Evolutionary conservation across 768 basidiomycete genomes (phyloP).

Genomic region (Tricholoma bakamatsutake): DNA sequence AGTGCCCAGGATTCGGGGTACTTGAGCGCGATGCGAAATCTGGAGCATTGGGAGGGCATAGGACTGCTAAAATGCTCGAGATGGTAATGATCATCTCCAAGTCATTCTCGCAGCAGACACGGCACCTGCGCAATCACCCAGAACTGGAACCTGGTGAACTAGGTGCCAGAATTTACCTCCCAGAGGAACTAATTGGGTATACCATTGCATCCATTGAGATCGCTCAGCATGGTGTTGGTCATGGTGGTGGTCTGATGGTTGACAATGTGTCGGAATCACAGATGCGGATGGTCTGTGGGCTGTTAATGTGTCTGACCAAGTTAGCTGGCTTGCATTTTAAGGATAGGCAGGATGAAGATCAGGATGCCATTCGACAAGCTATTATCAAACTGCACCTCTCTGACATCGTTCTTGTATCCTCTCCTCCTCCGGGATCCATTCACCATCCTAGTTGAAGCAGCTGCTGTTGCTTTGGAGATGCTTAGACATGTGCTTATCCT

Average conservation of each 20-base stretch:
- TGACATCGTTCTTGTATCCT: conserved; percentile 80
- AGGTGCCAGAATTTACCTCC: conserved; percentile 83
- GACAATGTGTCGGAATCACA: conserved; percentile 79
- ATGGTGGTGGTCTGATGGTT: conserved; percentile 43
- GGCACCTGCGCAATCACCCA: conserved; percentile 71
- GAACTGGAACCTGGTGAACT: conserved; percentile 70
- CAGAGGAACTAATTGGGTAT: conserved; percentile 87
- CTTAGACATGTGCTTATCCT: conserved; percentile 85
- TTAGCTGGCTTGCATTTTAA: conserved; percentile 67
- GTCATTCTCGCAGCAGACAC: conserved; percentile 78
- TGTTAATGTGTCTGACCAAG: conserved; percentile 64
- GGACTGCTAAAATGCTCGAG: conserved; percentile 77
- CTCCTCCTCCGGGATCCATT: conserved; percentile 88
- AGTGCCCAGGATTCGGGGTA: conserved; percentile 76
- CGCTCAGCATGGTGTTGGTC: conserved; percentile 62
- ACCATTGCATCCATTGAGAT: conserved; percentile 81
- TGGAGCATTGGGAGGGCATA: conserved; percentile 45
- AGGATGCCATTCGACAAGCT: conserved; percentile 72
- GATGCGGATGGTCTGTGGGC: conserved; percentile 67
- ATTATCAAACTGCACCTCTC: conserved; percentile 83
- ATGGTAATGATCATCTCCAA: conserved; percentile 76
- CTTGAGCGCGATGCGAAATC: conserved; percentile 43
- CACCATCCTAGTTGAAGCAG: conserved; percentile 83
- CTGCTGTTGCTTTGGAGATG: conserved; percentile 85
- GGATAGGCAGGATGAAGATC: conserved; percentile 64